A percentile compares a stretch with the other conserved stretches of the same genome.
phyloP scores from a whole-genome alignment of 202 grass and related monocot genomes.

The Cymbopogon flexuosus region DNA sequence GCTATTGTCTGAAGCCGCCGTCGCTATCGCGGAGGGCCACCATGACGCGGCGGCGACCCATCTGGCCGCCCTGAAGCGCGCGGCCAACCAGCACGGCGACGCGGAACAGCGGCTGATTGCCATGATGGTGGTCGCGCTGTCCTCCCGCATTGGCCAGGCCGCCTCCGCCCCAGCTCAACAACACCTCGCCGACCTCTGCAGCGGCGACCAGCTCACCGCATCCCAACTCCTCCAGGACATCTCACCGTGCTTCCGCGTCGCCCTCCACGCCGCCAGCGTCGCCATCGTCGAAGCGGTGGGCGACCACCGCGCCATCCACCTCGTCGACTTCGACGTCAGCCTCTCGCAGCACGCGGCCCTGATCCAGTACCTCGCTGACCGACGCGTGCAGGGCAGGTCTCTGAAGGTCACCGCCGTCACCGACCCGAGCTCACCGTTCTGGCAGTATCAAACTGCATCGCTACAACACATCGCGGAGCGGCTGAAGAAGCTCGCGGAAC shows the following conservation, averaged over 20 bases:
- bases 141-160: constrained; percentile 39
- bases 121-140: constrained; percentile 65
- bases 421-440: constrained; percentile 62
- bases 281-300: constrained; percentile 49
- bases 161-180: constrained; percentile 21
- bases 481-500: constrained; percentile 56
- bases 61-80: constrained; percentile 44
- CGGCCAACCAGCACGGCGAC: constrained; percentile 51
- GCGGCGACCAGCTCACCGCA: constrained; percentile 35
- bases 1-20: constrained; percentile 51
- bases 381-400: constrained; percentile 33
- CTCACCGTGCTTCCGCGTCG: constrained; percentile 78
- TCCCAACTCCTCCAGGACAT: constrained; percentile 49
- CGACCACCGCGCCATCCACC: constrained; percentile 44
- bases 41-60: constrained; percentile 43
- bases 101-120: constrained; percentile 68
- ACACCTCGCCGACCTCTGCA: constrained; percentile 44
- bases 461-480: constrained; percentile 36
- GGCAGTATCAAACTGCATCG: background rate
- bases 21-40: constrained; percentile 62
- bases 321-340: constrained; percentile 80
- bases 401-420: constrained; percentile 49
- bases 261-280: constrained; percentile 55
- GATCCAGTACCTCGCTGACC: constrained; percentile 52
- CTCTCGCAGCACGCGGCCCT: constrained; percentile 49